Base-by-base conservation (phyloP, 1,284 basidiomycete species). In the Golubevia sp. region DNA sequence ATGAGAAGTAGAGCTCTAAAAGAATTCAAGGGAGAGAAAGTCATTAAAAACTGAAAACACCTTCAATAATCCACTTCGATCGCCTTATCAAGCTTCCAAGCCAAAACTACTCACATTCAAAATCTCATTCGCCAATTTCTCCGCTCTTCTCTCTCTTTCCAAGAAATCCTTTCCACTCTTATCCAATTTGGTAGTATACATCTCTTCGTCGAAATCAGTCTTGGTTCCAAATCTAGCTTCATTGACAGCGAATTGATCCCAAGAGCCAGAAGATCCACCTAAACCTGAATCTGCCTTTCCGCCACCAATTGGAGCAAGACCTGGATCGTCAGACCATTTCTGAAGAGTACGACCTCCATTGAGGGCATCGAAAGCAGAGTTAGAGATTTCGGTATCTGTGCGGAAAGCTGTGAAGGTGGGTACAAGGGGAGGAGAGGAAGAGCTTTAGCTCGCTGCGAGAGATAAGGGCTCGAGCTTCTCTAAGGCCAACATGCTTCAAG, bases 231-330 rank as follows among this genome's bases (percentile, higher is more conserved):
- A 98, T 66, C 93, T 87, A 73, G 91, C 88, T 85, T 97, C 94
- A 85, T 99, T 99, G 61, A 88, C 92, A 49, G 91, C 91, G 77
- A 99, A 99, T 85, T 99, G 96, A 84, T 99, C 95, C 96, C 97
- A 99, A 0, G 86, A 85, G 52, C 85, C 84, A n/a, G n/a, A n/a
- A n/a, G 48, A 23, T 18, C 20, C 18, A 49, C 48, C n/a, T n/a
- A n/a, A n/a, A n/a, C n/a, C n/a, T n/a, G n/a, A n/a, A n/a, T n/a
- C n/a, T n/a, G n/a, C n/a, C n/a, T n/a, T 58, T 50, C 18, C 20
- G n/a, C 53, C 62, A 51, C 74, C 73, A 44, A 75, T 61, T 8
- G 68, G 61, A 50, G 57, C 65, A 1, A 73, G 67, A 13, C 66
- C 73, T 25, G 71, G 68, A 25, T 76, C 75, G 59, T 75, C 75